Evolutionary conservation across 805 yeast species (phyloP), one percentile per base, ranked within the genome.

Genomic region (Naumovozyma baii): DNA sequence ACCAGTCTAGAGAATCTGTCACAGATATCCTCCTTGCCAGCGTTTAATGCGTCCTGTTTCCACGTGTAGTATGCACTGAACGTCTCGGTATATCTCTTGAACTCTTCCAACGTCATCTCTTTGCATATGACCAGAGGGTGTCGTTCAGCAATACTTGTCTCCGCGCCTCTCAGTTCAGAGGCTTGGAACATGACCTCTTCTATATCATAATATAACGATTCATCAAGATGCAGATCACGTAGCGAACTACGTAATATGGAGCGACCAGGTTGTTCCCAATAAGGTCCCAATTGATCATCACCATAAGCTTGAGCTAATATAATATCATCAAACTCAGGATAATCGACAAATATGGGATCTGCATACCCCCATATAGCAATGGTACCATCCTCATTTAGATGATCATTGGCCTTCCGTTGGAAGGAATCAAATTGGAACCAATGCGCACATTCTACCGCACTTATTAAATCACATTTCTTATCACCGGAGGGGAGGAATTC

Each of bases 221-320:
- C 14, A 18, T 52, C 47, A 3, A 56, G 38, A 5, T 41, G 35
- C 15, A 38, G 39, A 19, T 50, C 50, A 17, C 33, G 38, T 45
- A 72, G 67, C 41, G 68, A 52, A 5, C 62, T 45, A 38, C 78
- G 63, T 26, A 88, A 58, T 12, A 72, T 62, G 4, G 53, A 39
- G 36, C 94, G 66, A 0, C 96, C 96, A 0, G 94, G 92, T 48
- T 80, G 82, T 50, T 84, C 83, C 96, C 96, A 88, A 54, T 75
- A 75, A 13, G 57, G 51, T 0, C 88, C 88, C 34, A 81, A 55
- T 33, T 53, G 63, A 2, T 58, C 52, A 0, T 73, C 74, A 7
- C 61, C 68, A 48, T 77, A 78, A 10, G 73, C 65, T 49, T 72
- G 74, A 20, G 76, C 71, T 22, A 61, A 50, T 36, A 75, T 69